These are phyloP conservation scores for Stipa capillata DNA, from an alignment of 176 grass and related monocot species.

Conservation along the genomic window DNA sequence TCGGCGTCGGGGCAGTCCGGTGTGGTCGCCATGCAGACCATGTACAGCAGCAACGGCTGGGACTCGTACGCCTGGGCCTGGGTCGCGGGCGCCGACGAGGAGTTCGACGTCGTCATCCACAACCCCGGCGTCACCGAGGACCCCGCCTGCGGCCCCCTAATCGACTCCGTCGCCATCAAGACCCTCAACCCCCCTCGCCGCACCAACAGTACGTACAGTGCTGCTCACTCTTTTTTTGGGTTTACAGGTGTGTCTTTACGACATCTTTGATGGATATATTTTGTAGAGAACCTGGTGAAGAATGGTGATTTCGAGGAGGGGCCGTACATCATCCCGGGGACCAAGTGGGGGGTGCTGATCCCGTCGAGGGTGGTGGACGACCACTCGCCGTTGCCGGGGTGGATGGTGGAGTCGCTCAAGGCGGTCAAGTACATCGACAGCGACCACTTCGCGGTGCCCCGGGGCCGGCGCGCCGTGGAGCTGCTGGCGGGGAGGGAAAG, in stretches of 20 bases:
- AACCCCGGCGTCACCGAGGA: constrained; percentile 70
- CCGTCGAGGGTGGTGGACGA: constrained; percentile 52
- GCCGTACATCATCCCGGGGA: constrained; percentile 76
- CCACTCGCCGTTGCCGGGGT: constrained; percentile 73
- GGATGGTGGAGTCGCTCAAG: constrained; percentile 95
- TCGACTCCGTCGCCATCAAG: constrained; percentile 79
- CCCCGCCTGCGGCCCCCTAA: constrained; percentile 76
- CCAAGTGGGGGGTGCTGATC: constrained; percentile 73
- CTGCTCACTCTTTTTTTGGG: not conserved
- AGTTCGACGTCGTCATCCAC: constrained; percentile 67
- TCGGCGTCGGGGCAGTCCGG: constrained; percentile 60
- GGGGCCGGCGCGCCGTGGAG: constrained; percentile 61
- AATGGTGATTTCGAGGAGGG: constrained; percentile 91
- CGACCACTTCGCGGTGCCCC: constrained; percentile 57
- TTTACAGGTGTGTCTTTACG: not conserved
- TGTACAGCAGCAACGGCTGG: constrained; percentile 96
- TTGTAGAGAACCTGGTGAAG: constrained; percentile 71
- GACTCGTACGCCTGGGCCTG: constrained; percentile 92
- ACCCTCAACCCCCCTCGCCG: constrained; percentile 43
- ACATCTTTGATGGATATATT: too few relatives aligned
- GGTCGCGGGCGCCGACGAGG: constrained; percentile 31
- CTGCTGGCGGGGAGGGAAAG: constrained; percentile 74
- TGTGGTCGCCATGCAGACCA: constrained; percentile 66
- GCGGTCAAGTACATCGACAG: constrained; percentile 72
- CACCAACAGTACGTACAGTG: constrained; percentile 44